A percentile compares a stretch with the other conserved stretches of the same genome.
Conservation (phyloP, 257 asterid species). For the Penstemon newberryi region DNA sequence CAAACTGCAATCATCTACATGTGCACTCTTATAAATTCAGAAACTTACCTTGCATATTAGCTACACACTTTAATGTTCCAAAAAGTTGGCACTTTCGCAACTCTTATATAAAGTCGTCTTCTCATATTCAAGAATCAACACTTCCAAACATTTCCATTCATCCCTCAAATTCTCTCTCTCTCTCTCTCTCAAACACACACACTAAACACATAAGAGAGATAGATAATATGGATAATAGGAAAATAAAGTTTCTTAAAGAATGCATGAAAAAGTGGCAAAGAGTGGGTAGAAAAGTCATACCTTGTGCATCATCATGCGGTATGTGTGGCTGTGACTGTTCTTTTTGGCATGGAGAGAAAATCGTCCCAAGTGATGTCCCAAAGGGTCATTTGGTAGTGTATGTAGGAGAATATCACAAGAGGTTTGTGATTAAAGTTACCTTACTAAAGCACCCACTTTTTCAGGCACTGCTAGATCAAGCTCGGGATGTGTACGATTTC, state of each 20-base stretch:
- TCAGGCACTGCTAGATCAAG: conserved; percentile 48
- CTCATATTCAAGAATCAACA: conserved; percentile 20
- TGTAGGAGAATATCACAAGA: conserved; percentile 68
- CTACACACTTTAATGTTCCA: conserved; percentile 49
- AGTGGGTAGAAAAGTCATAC: conserved; percentile 39
- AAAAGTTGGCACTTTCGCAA: conserved; percentile 29
- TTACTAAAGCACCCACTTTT: conserved; percentile 49
- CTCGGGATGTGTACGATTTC: conserved; percentile 45
- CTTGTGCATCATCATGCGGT: conserved; percentile 38
- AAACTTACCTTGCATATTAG: conserved; percentile 44
- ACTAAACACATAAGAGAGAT: background rate
- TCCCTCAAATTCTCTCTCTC: background rate
- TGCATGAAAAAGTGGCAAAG: conserved; percentile 50
- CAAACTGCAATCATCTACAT: conserved; percentile 2
- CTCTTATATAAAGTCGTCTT: conserved; percentile 50
- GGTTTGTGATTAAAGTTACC: conserved; percentile 51
- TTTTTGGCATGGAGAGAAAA: conserved; percentile 48
- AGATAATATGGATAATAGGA: conserved; percentile 36
- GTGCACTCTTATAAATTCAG: conserved; percentile 25
- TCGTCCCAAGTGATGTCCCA: conserved; percentile 77
- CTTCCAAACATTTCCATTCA: background rate
- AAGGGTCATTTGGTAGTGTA: conserved; percentile 86
- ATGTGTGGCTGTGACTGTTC: conserved; percentile 53
- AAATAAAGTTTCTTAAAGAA: conserved; percentile 45
- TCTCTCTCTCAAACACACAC: background rate